Evolutionary conservation across 2,329 filamentous ascomycete genomes (phyloP), one percentile per base, ranked within the genome.

Genomic region (Colletotrichum sansevieriae): DNA sequence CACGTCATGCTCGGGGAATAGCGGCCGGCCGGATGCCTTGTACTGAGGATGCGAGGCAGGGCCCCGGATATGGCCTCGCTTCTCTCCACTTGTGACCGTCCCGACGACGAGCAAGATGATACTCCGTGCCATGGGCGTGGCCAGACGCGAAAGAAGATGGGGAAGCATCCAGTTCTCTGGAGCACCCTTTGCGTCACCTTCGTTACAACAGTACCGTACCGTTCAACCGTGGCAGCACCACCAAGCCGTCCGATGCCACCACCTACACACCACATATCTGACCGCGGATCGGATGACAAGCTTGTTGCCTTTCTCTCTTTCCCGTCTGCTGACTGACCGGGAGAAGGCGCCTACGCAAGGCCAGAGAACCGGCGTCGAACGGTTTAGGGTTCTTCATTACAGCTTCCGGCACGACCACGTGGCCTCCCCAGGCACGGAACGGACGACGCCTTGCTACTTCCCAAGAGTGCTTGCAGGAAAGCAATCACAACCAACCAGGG

Each of bases 321-420:
- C 33, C 37, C 11, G 49, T 25, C 29, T 35, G 25, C 33, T 39
- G 37, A 35, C 29, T 47, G 29, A 47, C 57, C 56, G 15, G 15
- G 39, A 25, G 46, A 29, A 41, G 29, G 39, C 29, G 63, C 46
- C 37, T 18, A 20, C 9, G 43, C 11, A 18, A 18, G 33, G 47
- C 47, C 33, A 44, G 29, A 64, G 37, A 64, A 54, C 54, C 44
- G 65, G 60, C 54, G 39, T 41, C 46, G 44, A 54, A 68, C 39
- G 62, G 46, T 65, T 68, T 54, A 68, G 46, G 44, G 61, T 68
- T 68, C 46, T 65, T 68, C 63, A 54, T 37, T 65, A 37, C 63
- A 61, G 63, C 56, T 60, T 65, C 63, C 65, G 61, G 52, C 52
- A 65, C 39, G 54, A 20, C 61, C 65, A 65, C 65, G 61, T 68